Evolutionary conservation across 371 early-diverging fungal genomes (phyloP).

Genomic region (Mucor sp.): DNA sequence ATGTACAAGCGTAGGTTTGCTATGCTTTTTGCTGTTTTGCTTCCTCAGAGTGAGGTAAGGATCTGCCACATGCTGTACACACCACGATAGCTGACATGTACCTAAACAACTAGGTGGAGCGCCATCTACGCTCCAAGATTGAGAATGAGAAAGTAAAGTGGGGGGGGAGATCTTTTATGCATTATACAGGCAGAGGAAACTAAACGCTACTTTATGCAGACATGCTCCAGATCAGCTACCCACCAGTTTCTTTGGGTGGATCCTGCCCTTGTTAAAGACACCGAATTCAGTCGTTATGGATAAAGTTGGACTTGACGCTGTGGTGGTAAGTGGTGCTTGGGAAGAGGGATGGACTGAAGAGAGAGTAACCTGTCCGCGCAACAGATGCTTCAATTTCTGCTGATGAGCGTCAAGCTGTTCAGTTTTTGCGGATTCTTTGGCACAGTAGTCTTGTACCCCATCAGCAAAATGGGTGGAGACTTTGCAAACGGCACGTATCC

Average conservation of each 20-base stretch:
- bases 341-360: not conserved
- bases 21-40: constrained; percentile 49
- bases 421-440: constrained; percentile 54
- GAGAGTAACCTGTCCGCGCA: not conserved
- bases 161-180: too few species aligned
- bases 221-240: constrained; percentile 59
- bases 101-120: constrained; percentile 46
- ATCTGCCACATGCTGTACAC: not conserved
- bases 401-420: constrained; percentile 55
- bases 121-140: constrained; percentile 64
- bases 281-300: constrained; percentile 60
- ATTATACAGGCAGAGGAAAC: not conserved
- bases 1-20: constrained; percentile 41
- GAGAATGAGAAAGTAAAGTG: constrained; percentile 58
- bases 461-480: constrained; percentile 52
- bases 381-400: constrained; percentile 54
- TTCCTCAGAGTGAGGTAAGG: constrained; percentile 44
- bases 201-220: constrained; percentile 19
- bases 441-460: constrained; percentile 46
- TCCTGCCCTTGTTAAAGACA: constrained; percentile 54
- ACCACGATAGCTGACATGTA: too few species aligned
- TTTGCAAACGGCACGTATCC: constrained; percentile 32
- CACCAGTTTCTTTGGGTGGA: constrained; percentile 64
- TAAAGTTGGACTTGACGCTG: constrained; percentile 70
- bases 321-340: constrained; percentile 42